Conservation (phyloP, 805 yeast species). For the Lipomyces orientalis region DNA sequence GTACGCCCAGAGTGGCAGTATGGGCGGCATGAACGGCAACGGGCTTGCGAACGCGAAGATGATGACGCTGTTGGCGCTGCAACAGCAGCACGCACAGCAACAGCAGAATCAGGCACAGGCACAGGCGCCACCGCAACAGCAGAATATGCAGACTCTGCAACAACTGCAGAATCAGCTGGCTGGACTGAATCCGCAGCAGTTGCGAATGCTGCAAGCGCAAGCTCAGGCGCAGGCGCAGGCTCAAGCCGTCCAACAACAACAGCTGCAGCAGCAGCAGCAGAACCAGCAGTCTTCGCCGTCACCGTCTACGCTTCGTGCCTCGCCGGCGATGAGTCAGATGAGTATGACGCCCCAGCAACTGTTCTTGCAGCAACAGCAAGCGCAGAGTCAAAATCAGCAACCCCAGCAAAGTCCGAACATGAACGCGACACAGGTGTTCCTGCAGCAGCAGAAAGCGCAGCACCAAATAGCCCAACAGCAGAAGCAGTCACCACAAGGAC, state of each 20-base stretch:
- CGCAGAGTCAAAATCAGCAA: constrained; percentile 23
- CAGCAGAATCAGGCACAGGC: constrained; percentile 18
- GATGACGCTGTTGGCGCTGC: neutral
- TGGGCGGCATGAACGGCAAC: neutral
- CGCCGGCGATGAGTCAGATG: constrained; percentile 15
- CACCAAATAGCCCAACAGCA: constrained; percentile 5
- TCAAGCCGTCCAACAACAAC: constrained; percentile 20
- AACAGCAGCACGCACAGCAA: constrained; percentile 16
- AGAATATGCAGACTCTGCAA: constrained; percentile 5
- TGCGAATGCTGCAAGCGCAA: constrained; percentile 16
- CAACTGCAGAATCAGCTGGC: constrained; percentile 18
- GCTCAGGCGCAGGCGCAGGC: constrained; percentile 21
- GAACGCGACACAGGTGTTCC: neutral
- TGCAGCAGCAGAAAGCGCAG: constrained; percentile 13
- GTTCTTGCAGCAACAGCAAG: constrained; percentile 19
- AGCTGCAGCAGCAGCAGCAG: constrained; percentile 20
- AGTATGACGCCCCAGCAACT: constrained; percentile 9
- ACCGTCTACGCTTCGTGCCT: constrained; percentile 7
- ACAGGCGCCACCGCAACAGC: neutral
- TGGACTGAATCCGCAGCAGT: constrained; percentile 3
- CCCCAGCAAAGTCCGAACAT: constrained; percentile 13
- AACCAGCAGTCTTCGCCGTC: constrained; percentile 13
- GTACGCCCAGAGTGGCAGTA: constrained; percentile 9
- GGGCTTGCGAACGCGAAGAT: neutral
- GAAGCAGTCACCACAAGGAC: constrained; percentile 1